Evolutionary conservation across 1,139 yeast species (phyloP), one percentile per base, ranked within the genome.

Genomic region (Magnusiomyces starmeri): DNA sequence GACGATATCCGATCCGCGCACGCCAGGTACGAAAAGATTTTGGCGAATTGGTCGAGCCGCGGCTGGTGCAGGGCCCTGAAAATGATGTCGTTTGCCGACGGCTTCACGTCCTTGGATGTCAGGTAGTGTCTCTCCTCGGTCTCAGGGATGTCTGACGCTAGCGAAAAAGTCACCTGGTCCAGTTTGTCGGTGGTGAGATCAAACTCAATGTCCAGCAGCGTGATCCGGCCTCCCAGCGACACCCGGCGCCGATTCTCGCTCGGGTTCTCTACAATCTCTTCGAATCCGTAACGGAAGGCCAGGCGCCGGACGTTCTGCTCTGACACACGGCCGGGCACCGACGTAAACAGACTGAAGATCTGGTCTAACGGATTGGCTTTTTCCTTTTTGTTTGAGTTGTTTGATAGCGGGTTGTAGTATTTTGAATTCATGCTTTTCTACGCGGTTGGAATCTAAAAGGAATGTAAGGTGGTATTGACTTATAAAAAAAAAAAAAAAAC

Each of bases 201-300:
- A n/a, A 40, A 51, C 12, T 52, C 54, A 26, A 61, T 50, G 43
- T 62, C 62, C 40, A 69, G 56, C 12, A 69, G 61, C n/a, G 68
- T 63, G 32, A 69, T 65, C 9, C 67, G 62, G 2, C 72, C 72
- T 2, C 70, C 66, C 4, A 69, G 57, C 29, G 71, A 66, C 21
- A 69, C 55, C 20, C 71, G 59, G 43, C 61, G 62, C 8, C 64
- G 65, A 7, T 56, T 51, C 18, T 52, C 58, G 6, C 60, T 56
- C 7, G 60, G 49, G 14, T 51, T 52, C 32, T 65, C 69, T 49
- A 68, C 71, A 52, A 68, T 68, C 3, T 67, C 62, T 51, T 69
- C 72, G 27, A 41, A 57, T 55, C 58, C 59, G 51, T 60, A 56
- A 32, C 56, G 51, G 21, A 50, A 51, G 4, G 66, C 71, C n/a